phyloP scores from a whole-genome alignment of 2,329 filamentous ascomycete species.

The Calonectria hawksworthii region DNA sequence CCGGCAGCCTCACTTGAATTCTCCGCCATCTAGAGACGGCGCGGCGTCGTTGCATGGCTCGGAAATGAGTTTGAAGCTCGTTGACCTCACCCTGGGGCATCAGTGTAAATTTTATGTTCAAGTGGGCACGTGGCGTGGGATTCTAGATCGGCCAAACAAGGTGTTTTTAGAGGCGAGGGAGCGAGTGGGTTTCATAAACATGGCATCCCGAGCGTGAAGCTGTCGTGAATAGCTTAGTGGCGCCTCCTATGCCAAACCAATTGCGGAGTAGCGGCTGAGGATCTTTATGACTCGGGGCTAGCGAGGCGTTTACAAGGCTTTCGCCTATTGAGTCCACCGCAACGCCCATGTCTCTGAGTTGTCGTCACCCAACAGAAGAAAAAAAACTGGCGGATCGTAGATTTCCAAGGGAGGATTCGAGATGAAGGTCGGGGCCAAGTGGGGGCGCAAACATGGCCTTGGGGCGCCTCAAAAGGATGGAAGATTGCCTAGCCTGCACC shows the following conservation, averaged over 20 bases:
- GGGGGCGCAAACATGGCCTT: constrained; percentile 31
- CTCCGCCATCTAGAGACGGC: constrained; percentile 5
- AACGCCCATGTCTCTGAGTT: constrained; percentile 28
- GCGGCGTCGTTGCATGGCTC: constrained; percentile 30
- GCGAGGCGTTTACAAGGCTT: constrained; percentile 28
- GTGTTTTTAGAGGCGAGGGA: constrained; percentile 18
- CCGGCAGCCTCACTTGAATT: constrained; percentile 40
- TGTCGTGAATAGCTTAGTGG: constrained; percentile 12
- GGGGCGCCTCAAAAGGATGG: constrained; percentile 12
- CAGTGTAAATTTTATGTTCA: constrained; percentile 27
- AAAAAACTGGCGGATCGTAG: constrained; percentile 39
- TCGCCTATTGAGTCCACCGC: constrained; percentile 21
- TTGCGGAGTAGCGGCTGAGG: not conserved
- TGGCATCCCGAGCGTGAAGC: constrained; percentile 3
- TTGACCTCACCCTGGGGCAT: constrained; percentile 24
- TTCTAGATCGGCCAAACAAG: constrained; percentile 41
- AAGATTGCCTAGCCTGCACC: not conserved
- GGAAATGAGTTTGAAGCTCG: constrained; percentile 43
- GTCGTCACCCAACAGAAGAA: constrained; percentile 32
- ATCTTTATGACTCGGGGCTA: constrained; percentile 10
- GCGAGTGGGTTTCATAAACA: not conserved
- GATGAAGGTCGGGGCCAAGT: constrained; percentile 28
- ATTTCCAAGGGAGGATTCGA: constrained; percentile 27
- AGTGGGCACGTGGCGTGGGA: constrained; percentile 31
- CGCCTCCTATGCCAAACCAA: constrained; percentile 23